Base-by-base conservation (phyloP, 2,329 filamentous ascomycete genomes). In the Monilinia vaccinii-corymbosi region DNA sequence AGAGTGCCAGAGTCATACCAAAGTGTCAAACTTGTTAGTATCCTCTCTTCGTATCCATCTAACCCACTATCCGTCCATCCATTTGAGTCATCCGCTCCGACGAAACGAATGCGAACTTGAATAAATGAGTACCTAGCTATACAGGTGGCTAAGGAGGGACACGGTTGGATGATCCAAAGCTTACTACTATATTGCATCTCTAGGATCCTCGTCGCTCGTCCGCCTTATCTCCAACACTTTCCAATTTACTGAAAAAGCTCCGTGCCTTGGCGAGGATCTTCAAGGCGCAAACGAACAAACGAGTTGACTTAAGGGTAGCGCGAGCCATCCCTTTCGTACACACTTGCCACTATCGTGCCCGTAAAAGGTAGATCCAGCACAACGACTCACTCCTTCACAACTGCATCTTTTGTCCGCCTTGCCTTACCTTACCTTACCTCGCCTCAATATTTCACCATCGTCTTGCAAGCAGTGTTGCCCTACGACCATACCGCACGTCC, bases 271-370 rank as follows among this genome's bases (percentile, higher is more conserved):
- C 36, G 56, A 42, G 25, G 34, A 58, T 58, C 56, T 58, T 51
- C 56, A 28, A 38, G 18, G 21, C 28, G 38, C 34, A 11, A 36
- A 36, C 34, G 34, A 36, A 36, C 34, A 36, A 45, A 34, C 3
- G 48, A 40, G 44, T 59, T 47, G 57, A 59, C 32, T 59, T 42
- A 48, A 45, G 34, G 34, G 45, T 57, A n/a, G 42, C 32, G 40
- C 40, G 45, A 46, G 31, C 42, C 38, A 47, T 48, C 31, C 23
- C 44, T 18, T 23, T 56, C 48, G 38, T 32, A 25, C 16, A 55
- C 23, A 45, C 46, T 49, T 34, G 8, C 23, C 51, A 25, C 53
- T 50, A 58, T 47, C 53, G 21, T 45, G 23, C 21, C 16, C 4
- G 34, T 11, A 34, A 57, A 31, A 38, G 56, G 45, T 58, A 36